These are phyloP conservation scores for Penicillium samsonianum DNA, from an alignment of 495 filamentous ascomycete species.

Conservation along the genomic window DNA sequence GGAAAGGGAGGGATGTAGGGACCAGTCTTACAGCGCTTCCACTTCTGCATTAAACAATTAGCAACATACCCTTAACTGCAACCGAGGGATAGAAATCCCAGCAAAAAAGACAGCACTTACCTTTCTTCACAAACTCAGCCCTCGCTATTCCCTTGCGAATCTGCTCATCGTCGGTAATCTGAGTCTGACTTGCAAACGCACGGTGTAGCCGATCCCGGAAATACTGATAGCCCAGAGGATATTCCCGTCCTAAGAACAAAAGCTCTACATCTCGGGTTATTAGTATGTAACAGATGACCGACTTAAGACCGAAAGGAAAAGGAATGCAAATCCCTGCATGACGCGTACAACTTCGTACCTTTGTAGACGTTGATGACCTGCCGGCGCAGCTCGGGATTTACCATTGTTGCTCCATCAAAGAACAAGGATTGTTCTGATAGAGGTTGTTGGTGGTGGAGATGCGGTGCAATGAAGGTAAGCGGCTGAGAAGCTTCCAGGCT, in stretches of 20 bases:
- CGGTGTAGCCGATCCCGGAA: slow-evolving; percentile 79
- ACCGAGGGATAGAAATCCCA: background rate
- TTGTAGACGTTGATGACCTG: slow-evolving; percentile 92
- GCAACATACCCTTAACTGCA: background rate
- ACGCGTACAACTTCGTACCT: slow-evolving; percentile 50
- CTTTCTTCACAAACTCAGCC: slow-evolving; percentile 90
- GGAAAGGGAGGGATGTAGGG: background rate
- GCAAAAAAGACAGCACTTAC: slow-evolving; percentile 41
- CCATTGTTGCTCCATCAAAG: slow-evolving; percentile 33
- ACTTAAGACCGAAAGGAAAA: background rate
- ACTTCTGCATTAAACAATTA: slow-evolving; percentile 59
- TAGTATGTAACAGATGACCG: background rate
- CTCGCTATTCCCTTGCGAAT: slow-evolving; percentile 73
- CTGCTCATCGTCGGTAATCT: slow-evolving; percentile 67
- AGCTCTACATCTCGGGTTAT: slow-evolving; percentile 58
- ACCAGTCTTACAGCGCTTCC: slow-evolving; percentile 76
- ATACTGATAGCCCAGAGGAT: slow-evolving; percentile 83
- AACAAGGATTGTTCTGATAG: background rate
- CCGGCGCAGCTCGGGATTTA: slow-evolving; percentile 62
- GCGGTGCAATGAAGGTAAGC: background rate
- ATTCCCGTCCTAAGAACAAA: slow-evolving; percentile 79
- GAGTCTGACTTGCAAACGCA: slow-evolving; percentile 75
- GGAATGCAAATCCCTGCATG: background rate
- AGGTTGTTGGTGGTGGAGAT: background rate
- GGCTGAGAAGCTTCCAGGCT: slow-evolving; percentile 1